Percentiles rank a stretch among this genome's conserved stretches.
Conservation (phyloP, 805 yeast species). For the Pichia sporocuriosa region DNA sequence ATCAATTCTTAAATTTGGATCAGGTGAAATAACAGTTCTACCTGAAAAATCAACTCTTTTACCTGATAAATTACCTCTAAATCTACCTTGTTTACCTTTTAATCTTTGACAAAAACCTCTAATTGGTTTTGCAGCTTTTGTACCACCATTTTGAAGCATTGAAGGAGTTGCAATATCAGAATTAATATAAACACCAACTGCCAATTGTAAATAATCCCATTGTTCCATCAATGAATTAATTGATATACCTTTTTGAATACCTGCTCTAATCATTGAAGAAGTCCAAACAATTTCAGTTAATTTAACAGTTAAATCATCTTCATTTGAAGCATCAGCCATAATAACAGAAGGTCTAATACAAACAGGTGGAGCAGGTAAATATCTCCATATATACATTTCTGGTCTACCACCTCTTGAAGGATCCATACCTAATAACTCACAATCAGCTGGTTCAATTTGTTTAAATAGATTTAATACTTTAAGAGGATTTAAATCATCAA, state of each 20-base stretch:
- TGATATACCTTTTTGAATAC: conserved; percentile 90
- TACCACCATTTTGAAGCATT: conserved; percentile 53
- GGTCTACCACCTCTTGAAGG: conserved; percentile 87
- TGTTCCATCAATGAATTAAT: conserved; percentile 94
- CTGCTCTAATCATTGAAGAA: conserved; percentile 88
- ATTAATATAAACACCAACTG: conserved; percentile 95
- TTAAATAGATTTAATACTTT: conserved; percentile 83
- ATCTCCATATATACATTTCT: conserved; percentile 94
- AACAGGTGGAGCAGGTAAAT: conserved; percentile 97
- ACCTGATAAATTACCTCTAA: conserved; percentile 96
- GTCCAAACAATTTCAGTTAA: conserved; percentile 96
- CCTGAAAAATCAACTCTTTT: conserved; percentile 98
- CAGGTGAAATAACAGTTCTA: conserved; percentile 97
- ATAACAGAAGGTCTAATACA: conserved; percentile 96
- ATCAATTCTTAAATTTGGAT: conserved; percentile 89
- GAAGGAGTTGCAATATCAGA: conserved; percentile 88
- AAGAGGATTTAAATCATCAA: conserved; percentile 91
- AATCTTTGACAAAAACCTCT: conserved; percentile 95
- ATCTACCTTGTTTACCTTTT: conserved; percentile 98
- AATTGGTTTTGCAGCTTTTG: conserved; percentile 66
- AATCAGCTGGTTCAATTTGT: conserved; percentile 77
- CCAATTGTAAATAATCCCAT: conserved; percentile 94
- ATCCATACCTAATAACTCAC: conserved; percentile 88
- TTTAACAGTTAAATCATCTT: conserved; percentile 94
- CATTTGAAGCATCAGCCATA: conserved; percentile 88